A percentile compares a stretch with the other conserved stretches of the same genome.
These are phyloP conservation scores for Phialophora macrospora DNA, from an alignment of 2,329 filamentous ascomycete species.

Conservation along the genomic window DNA sequence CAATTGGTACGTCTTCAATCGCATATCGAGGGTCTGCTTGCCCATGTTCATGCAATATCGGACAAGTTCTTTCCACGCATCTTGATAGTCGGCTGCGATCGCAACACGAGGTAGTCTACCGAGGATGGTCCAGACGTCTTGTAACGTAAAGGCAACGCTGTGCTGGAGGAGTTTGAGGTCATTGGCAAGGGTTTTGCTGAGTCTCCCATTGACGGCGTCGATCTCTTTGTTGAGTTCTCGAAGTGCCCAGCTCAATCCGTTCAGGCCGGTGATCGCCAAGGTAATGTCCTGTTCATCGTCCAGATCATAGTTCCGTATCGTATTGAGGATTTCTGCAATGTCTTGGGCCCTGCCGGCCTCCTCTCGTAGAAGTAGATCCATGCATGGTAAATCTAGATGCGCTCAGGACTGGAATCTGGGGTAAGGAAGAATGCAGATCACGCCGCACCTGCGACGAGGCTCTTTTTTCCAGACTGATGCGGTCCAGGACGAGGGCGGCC, in stretches of 20 bases:
- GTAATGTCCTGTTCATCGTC: slow-evolving; percentile 60
- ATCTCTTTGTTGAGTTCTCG: slow-evolving; percentile 54
- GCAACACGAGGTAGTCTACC: slow-evolving; percentile 44
- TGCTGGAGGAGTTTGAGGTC: slow-evolving; percentile 57
- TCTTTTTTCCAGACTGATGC: slow-evolving; percentile 22
- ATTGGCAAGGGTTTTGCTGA: slow-evolving; percentile 46
- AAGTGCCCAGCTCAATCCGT: slow-evolving; percentile 58
- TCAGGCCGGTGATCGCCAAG: slow-evolving; percentile 59
- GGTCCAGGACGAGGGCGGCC: slow-evolving; percentile 16
- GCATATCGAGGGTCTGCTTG: slow-evolving; percentile 54
- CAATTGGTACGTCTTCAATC: slow-evolving; percentile 57
- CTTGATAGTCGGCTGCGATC: slow-evolving; percentile 48
- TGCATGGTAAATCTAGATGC: slow-evolving; percentile 32
- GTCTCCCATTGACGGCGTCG: slow-evolving; percentile 44
- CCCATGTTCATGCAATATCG: slow-evolving; percentile 50
- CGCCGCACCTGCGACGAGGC: slow-evolving; percentile 23
- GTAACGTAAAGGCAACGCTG: slow-evolving; percentile 58
- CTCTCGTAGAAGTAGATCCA: slow-evolving; percentile 49
- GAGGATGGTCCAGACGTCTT: slow-evolving; percentile 56
- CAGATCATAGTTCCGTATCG: slow-evolving; percentile 57
- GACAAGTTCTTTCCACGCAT: slow-evolving; percentile 57
- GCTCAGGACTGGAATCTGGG: slow-evolving; percentile 10
- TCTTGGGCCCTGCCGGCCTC: slow-evolving; percentile 59
- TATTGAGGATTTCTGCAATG: slow-evolving; percentile 56
- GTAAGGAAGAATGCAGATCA: slow-evolving; percentile 16